Conservation (phyloP, 2,329 filamentous ascomycete genomes). For the Claviceps lovelessii region DNA sequence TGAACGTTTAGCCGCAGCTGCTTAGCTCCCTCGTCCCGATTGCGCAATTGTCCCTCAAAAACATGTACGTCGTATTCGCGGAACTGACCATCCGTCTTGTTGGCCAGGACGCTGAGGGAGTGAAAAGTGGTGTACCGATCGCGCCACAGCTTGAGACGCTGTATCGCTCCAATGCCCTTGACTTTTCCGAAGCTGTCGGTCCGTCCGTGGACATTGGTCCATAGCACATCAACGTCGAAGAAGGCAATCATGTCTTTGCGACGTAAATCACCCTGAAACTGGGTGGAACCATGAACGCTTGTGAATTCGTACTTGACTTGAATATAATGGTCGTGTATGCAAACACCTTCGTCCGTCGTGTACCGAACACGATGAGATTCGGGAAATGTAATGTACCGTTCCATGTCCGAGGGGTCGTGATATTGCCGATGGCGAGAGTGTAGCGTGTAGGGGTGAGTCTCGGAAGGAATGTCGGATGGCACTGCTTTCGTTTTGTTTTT, state of each 20-base stretch:
- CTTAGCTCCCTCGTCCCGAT: constrained; percentile 30
- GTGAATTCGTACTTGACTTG: constrained; percentile 38
- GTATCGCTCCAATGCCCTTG: constrained; percentile 35
- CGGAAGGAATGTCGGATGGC: constrained; percentile 28
- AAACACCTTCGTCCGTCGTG: constrained; percentile 29
- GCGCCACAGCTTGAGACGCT: constrained; percentile 37
- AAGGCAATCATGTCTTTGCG: constrained; percentile 34
- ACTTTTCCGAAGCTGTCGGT: constrained; percentile 37
- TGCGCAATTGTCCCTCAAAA: constrained; percentile 33
- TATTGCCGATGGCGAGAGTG: constrained; percentile 37
- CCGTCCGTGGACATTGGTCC: constrained; percentile 34
- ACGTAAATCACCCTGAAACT: constrained; percentile 35
- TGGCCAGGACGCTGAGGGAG: constrained; percentile 33
- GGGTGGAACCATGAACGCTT: constrained; percentile 30
- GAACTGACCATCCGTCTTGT: constrained; percentile 30
- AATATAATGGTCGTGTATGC: constrained; percentile 33
- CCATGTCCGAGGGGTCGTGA: constrained; percentile 34
- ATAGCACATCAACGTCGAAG: constrained; percentile 38
- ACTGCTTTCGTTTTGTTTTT: constrained; percentile 17
- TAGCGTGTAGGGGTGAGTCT: constrained; percentile 34
- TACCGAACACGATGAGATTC: constrained; percentile 35
- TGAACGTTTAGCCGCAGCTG: constrained; percentile 29
- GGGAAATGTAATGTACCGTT: constrained; percentile 33
- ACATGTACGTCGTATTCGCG: constrained; percentile 33
- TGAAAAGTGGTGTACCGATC: constrained; percentile 34